Percentiles rank a stretch among this genome's conserved stretches.
Conservation (phyloP, 208 protist species). For the Acanthamoeba castellanii region DNA sequence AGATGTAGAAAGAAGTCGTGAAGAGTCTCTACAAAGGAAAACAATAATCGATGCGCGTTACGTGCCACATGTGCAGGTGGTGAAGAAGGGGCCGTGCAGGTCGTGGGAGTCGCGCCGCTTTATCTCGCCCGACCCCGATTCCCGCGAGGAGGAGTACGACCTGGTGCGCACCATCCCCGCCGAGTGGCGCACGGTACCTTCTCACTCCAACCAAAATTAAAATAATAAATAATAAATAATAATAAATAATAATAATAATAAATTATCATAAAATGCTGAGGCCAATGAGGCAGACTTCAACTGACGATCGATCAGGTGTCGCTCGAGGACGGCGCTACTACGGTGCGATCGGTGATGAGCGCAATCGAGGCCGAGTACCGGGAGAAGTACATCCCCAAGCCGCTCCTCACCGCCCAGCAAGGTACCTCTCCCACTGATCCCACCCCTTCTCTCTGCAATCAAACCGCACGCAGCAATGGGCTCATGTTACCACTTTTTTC, state of each 20-base stretch:
- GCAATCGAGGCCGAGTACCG: conserved; percentile 17
- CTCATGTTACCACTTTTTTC: neutral
- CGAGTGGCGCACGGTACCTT: conserved; percentile 14
- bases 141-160: neutral
- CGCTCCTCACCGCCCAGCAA: neutral
- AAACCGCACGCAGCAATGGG: no score
- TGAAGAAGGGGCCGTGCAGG: neutral
- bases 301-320: no score
- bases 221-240: no score
- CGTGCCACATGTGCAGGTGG: no score
- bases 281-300: no score
- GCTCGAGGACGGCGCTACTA: neutral
- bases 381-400: conserved; percentile 19
- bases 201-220: no score
- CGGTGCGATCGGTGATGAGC: neutral
- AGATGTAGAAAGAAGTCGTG: neutral
- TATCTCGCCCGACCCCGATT: neutral
- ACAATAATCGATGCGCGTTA: no score
- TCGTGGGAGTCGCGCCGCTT: conserved; percentile 28
- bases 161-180: neutral
- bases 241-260: no score
- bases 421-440: neutral
- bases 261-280: no score
- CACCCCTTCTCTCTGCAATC: neutral
- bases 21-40: neutral